A percentile compares a stretch with the other conserved stretches of the same genome.
phyloP scores from a whole-genome alignment of 2,329 filamentous ascomycete species.

The Fusarium nygamai region DNA sequence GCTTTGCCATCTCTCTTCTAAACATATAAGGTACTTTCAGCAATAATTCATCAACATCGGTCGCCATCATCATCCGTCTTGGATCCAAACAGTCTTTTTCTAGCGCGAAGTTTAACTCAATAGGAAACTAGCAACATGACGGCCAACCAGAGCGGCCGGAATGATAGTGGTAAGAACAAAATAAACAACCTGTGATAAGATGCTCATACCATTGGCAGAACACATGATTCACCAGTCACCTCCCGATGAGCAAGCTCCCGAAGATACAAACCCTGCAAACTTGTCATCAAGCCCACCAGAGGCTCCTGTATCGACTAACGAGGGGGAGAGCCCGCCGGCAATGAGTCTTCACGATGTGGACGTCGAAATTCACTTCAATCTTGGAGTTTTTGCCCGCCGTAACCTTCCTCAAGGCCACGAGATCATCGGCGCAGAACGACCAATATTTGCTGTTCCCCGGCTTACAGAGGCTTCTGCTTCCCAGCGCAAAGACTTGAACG shows the following conservation, averaged over 20 bases:
- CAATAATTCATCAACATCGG: background rate
- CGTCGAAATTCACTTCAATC: slow-evolving; percentile 3
- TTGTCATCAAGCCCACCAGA: background rate
- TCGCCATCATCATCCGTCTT: background rate
- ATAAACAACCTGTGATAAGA: background rate
- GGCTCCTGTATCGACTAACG: background rate
- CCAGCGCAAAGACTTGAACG: no score
- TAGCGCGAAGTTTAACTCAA: background rate
- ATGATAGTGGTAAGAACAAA: background rate
- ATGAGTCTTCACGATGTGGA: background rate
- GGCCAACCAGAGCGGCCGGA: no score
- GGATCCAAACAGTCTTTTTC: slow-evolving; percentile 12
- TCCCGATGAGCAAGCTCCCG: background rate
- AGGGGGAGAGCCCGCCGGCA: background rate
- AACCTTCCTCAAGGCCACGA: slow-evolving; percentile 2
- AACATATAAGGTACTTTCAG: background rate
- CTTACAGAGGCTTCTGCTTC: no score
- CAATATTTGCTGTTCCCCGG: slow-evolving; percentile 19
- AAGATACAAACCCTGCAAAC: background rate
- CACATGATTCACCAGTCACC: no score
- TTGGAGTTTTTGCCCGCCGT: slow-evolving; percentile 34
- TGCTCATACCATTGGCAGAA: background rate
- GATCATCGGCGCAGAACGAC: slow-evolving; percentile 36
- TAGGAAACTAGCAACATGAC: background rate
- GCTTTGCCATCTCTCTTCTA: background rate